Conservation (phyloP, 371 early-diverging fungal genomes). For the Mortierella sp. region DNA sequence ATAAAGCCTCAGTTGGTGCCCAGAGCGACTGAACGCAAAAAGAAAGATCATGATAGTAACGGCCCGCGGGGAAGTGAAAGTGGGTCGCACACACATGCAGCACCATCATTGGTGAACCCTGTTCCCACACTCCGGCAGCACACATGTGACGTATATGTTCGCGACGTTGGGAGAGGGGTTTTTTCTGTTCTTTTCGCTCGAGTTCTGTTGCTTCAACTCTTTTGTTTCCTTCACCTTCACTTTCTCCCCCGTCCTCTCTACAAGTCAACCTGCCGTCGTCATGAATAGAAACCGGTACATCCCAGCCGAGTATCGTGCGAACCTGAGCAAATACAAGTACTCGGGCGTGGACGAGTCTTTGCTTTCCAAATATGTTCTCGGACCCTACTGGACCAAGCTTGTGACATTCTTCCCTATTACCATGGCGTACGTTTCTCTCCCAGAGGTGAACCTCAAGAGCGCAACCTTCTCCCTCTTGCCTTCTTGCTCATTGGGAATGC, state of each 20-base stretch:
- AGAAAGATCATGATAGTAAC: too few species aligned
- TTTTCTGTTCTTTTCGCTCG: neutral
- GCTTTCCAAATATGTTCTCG: constrained; percentile 85
- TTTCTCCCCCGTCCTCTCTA: neutral
- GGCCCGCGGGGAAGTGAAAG: too few species aligned
- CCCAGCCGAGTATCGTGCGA: constrained; percentile 63
- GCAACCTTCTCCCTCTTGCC: too few species aligned
- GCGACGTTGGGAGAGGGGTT: too few species aligned
- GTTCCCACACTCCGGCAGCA: too few species aligned
- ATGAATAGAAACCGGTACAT: constrained; percentile 54
- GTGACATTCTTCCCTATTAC: constrained; percentile 89
- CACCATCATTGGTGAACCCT: too few species aligned
- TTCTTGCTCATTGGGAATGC: constrained; percentile 17
- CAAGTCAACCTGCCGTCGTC: neutral
- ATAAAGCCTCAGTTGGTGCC: too few species aligned
- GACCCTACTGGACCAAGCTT: constrained; percentile 91
- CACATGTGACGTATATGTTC: too few species aligned
- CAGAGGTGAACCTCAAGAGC: too few species aligned
- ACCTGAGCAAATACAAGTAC: constrained; percentile 86
- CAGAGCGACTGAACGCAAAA: too few species aligned
- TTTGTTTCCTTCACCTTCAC: neutral
- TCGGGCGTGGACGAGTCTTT: constrained; percentile 89
- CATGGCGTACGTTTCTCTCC: constrained; percentile 78
- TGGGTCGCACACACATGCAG: too few species aligned
- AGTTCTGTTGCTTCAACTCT: neutral